Evolutionary conservation across 331 rosid genomes (phyloP).

Genomic region (Erythrophleum ivorense): DNA sequence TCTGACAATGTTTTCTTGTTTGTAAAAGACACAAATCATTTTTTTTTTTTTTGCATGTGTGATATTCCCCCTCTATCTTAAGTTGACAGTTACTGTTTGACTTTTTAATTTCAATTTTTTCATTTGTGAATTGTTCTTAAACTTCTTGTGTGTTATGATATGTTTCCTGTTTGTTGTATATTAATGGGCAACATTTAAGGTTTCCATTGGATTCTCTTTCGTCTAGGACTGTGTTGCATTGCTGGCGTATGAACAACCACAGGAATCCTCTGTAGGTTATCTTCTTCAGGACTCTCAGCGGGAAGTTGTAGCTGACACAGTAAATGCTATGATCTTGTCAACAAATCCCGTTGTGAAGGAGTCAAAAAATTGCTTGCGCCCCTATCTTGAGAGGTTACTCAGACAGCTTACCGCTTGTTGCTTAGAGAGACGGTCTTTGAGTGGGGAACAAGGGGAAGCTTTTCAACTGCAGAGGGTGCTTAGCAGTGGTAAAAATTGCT

Average conservation of each 20-base stretch:
- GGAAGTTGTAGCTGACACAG: constrained; percentile 91
- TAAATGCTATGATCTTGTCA: constrained; percentile 86
- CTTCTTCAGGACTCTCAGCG: constrained; percentile 84
- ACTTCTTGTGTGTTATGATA: not conserved
- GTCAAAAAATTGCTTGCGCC: constrained; percentile 66
- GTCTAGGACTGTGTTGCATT: constrained; percentile 86
- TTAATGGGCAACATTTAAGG: constrained; percentile 14
- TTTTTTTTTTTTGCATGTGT: not conserved
- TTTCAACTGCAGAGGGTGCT: constrained; percentile 82
- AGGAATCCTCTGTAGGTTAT: constrained; percentile 83
- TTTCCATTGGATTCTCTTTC: constrained; percentile 28
- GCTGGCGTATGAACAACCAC: constrained; percentile 89
- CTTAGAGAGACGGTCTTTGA: constrained; percentile 75
- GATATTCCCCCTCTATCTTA: not conserved
- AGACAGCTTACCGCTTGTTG: constrained; percentile 92
- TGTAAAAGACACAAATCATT: not conserved
- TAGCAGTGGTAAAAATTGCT: constrained; percentile 54
- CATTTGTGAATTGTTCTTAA: not conserved
- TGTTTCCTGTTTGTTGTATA: constrained; percentile 9
- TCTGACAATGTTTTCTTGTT: not conserved
- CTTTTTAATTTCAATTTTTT: not conserved
- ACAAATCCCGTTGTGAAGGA: constrained; percentile 80
- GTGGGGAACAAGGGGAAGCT: constrained; percentile 91
- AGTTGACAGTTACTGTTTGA: not conserved
- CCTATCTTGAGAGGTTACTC: constrained; percentile 81